Evolutionary conservation across 306 rosid genomes (phyloP), one percentile per base, ranked within the genome.

Genomic region (Citrullus colocynthis): DNA sequence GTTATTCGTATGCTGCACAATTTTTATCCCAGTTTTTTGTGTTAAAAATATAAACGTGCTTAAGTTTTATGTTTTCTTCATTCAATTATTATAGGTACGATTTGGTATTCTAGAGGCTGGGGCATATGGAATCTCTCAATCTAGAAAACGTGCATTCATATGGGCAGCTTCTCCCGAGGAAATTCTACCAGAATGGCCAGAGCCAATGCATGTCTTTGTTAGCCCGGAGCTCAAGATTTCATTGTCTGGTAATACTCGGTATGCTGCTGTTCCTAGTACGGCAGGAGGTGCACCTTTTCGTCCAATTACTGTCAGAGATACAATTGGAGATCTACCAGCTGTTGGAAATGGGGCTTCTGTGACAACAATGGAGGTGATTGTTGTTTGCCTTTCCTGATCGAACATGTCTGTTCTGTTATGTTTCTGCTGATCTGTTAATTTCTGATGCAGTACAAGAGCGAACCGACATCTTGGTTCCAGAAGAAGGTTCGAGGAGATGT

Each of bases 101-200:
- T 95, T 92, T 81, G 99, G 99, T 63, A 91, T 95, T 81, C 86
- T 95, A 59, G 99, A 95, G 86, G 99, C 99, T 42, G 99, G 99
- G 70, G 89, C 99, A 72, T 95, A 55, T 81, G 99, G 99, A 13
- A 95, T 95, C 85, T 92, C 99, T 8, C 99, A 92, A 88, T 95
- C 97, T 71, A 84, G 99, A 80, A 95, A 92, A 81, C 86, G 98
- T 77, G 99, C 97, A 73, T 95, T 95, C 80, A 92, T 95, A 81
- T 95, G 99, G 99, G 99, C 99, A 78, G 97, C 99, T 17, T 87
- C 97, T 28, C 97, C 99, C 2, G 93, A 88, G 42, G 96, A 92
- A 77, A 83, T 80, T 56, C 97, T 95, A 64, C 99, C 99, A 1
- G 99, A 92, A 79, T 95, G 99, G 99, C 99, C 98, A 7, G 98